phyloP scores from a whole-genome alignment of 345 rosid species.

The Ceriops tagal region DNA sequence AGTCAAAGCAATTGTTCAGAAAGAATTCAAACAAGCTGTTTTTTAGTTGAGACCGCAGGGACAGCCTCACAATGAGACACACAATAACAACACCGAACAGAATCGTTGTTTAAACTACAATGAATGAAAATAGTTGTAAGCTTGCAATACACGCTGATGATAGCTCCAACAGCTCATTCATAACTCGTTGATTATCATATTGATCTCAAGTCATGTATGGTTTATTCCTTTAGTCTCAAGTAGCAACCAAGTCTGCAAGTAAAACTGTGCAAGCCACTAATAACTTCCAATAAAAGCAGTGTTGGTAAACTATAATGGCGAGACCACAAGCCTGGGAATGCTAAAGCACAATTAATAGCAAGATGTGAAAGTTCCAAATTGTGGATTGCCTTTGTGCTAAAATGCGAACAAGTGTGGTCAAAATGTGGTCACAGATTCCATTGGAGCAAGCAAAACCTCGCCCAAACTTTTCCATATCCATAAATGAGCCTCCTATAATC shows the following conservation, averaged over 20 bases:
- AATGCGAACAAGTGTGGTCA: too few species aligned
- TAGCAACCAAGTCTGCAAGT: not conserved
- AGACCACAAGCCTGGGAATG: too few species aligned
- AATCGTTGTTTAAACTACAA: not conserved
- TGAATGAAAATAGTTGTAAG: not conserved
- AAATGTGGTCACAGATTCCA: too few species aligned
- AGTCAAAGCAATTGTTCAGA: conserved; percentile 1
- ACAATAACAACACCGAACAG: not conserved
- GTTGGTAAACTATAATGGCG: not conserved
- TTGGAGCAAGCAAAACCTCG: too few species aligned
- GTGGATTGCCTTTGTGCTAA: too few species aligned
- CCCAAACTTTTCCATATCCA: too few species aligned
- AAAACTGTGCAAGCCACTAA: not conserved
- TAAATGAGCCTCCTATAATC: too few species aligned
- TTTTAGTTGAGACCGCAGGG: conserved; percentile 8
- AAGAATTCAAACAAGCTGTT: not conserved
- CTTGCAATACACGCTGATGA: too few species aligned
- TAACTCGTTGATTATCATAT: too few species aligned
- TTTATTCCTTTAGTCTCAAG: not conserved
- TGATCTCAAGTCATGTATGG: not conserved
- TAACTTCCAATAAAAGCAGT: not conserved
- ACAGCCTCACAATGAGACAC: not conserved
- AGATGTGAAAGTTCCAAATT: too few species aligned
- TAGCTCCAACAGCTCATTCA: too few species aligned
- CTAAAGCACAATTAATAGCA: too few species aligned